A percentile compares a stretch with the other conserved stretches of the same genome.
Conservation (phyloP, 768 basidiomycete species). For the Postia placenta region DNA sequence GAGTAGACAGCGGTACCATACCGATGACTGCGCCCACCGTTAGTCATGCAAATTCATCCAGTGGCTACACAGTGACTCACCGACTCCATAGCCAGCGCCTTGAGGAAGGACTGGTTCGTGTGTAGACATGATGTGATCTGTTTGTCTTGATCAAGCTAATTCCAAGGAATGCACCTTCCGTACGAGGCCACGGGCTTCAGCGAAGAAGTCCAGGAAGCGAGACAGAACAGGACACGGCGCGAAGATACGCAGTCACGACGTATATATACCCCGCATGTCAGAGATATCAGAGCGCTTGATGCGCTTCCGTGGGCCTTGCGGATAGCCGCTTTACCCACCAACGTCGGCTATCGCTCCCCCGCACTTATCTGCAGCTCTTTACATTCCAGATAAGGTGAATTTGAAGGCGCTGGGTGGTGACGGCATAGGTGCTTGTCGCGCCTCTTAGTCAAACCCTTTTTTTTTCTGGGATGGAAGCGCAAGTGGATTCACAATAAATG, state of each 20-base stretch:
- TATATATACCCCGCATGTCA: neutral
- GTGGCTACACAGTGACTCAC: slow-evolving; percentile 26
- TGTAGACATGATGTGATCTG: slow-evolving; percentile 13
- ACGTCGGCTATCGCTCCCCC: neutral
- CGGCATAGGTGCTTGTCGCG: too few species aligned
- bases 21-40: slow-evolving; percentile 39
- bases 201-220: slow-evolving; percentile 8
- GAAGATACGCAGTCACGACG: neutral
- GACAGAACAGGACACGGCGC: neutral
- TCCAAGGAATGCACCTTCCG: neutral
- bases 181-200: neutral
- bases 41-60: neutral
- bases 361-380: neutral
- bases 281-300: neutral
- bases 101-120: slow-evolving; percentile 52
- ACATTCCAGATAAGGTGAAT: too few species aligned
- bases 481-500: too few species aligned
- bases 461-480: too few species aligned
- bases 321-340: neutral
- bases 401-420: too few species aligned
- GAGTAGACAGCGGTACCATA: slow-evolving; percentile 23
- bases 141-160: neutral
- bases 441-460: too few species aligned
- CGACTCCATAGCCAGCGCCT: slow-evolving; percentile 83
- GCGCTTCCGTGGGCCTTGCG: neutral